Percentiles rank a stretch among this genome's conserved stretches.
phyloP scores from a whole-genome alignment of 1,284 basidiomycete genomes.

The Cryptococcus depauperatus region DNA sequence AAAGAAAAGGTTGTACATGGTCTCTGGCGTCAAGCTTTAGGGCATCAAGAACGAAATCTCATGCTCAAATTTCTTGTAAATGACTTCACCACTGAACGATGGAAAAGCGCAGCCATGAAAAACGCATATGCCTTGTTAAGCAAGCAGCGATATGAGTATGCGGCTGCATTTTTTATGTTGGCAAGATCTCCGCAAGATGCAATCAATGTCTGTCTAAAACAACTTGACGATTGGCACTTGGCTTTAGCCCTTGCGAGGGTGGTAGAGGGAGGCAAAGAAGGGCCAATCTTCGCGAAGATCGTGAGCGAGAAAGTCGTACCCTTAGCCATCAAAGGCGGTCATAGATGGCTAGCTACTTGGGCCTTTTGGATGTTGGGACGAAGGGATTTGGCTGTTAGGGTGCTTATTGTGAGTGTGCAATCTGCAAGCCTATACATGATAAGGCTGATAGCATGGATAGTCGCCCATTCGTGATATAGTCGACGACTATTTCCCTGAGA shows the following conservation, averaged over 20 bases:
- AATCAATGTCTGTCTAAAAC: conserved; percentile 79
- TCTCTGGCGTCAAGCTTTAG: conserved; percentile 89
- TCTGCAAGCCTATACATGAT: no score
- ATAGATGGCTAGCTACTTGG: conserved; percentile 95
- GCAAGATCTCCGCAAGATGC: conserved; percentile 84
- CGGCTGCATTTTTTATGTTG: conserved; percentile 93
- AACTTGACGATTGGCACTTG: conserved; percentile 81
- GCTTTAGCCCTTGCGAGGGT: conserved; percentile 79
- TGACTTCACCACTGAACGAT: conserved; percentile 75
- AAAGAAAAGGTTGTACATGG: conserved; percentile 87
- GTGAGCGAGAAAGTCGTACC: conserved; percentile 70
- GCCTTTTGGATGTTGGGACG: conserved; percentile 84
- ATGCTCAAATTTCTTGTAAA: conserved; percentile 93
- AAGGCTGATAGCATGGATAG: conserved; percentile 14
- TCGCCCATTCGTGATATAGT: conserved; percentile 37
- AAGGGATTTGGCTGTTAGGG: conserved; percentile 67
- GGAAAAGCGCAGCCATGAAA: conserved; percentile 90
- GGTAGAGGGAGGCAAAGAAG: conserved; percentile 70
- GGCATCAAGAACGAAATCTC: conserved; percentile 79
- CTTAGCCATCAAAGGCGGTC: conserved; percentile 71
- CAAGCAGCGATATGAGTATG: conserved; percentile 91
- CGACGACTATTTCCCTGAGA: conserved; percentile 15
- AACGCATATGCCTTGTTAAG: conserved; percentile 90
- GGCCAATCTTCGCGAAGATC: conserved; percentile 65
- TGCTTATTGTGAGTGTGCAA: conserved; percentile 33